phyloP scores from a whole-genome alignment of 164 flowering plant genomes.

The Berberis vulgaris region DNA sequence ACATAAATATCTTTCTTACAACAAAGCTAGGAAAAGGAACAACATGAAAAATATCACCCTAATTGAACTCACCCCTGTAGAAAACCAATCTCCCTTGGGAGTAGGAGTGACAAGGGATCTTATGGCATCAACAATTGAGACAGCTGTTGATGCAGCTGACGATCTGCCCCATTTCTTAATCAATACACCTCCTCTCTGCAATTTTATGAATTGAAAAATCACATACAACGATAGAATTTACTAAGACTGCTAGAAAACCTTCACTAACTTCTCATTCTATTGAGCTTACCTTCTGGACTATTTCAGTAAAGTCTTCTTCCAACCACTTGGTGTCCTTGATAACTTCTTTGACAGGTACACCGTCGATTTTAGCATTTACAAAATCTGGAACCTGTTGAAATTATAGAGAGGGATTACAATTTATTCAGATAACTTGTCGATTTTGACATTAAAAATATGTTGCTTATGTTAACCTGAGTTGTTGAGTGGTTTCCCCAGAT shows the following conservation, averaged over 20 bases:
- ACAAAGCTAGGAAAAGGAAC: too few relatives aligned
- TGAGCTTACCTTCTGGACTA: constrained; percentile 63
- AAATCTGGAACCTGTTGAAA: constrained; percentile 86
- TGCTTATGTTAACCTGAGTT: constrained; percentile 56
- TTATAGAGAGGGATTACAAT: neutral
- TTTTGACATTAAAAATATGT: neutral
- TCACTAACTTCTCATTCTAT: neutral
- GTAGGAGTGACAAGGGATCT: too few relatives aligned
- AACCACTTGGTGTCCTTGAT: constrained; percentile 80
- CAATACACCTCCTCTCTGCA: too few relatives aligned
- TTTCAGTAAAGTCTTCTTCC: constrained; percentile 85
- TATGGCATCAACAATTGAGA: too few relatives aligned
- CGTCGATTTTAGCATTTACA: constrained; percentile 77
- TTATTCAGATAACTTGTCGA: neutral
- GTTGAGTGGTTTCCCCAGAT: constrained; percentile 99
- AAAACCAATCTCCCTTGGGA: too few relatives aligned
- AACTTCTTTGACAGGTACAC: constrained; percentile 79
- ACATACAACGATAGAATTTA: neutral
- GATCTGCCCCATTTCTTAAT: too few relatives aligned
- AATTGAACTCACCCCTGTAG: too few relatives aligned
- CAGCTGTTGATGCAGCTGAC: too few relatives aligned
- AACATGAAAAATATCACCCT: too few relatives aligned
- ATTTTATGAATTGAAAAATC: neutral
- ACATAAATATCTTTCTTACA: too few relatives aligned
- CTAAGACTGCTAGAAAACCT: neutral